Evolutionary conservation across 768 basidiomycete species (phyloP), one percentile per base, ranked within the genome.

Genomic region (Lentinula detonsa): DNA sequence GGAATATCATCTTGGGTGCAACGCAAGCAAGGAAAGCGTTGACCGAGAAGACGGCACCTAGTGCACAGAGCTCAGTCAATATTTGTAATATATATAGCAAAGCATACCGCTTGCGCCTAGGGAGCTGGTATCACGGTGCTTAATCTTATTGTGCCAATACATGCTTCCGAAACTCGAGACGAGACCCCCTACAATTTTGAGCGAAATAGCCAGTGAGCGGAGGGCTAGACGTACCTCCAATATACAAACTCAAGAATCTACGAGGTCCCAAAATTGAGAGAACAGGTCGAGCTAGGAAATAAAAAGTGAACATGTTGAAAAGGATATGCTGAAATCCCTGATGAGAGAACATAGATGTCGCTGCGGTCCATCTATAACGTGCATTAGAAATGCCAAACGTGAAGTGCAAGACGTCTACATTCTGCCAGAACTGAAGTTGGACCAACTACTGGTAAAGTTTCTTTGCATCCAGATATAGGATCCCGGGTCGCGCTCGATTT

Each of bases 291-390:
- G 86, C 88, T 81, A 92, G 84, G 74, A 89, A 93, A 72, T 79
- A 91, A 72, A 84, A 90, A 0, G 87, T 85, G 67, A 91, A 80
- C n/a, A 83, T 84, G 67, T 93, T 93, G 70, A 91, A 78, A n/a
- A 90, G 64, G 3, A 89, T 80, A 67, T 93, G 91, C 0, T 69
- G 63, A n/a, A 78, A 42, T 33, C 80, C 76, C 64, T 78, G 71
- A 66, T 93, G 90, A 4, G 90, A 90, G 75, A 94, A 93, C 62
- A 77, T 79, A 16, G 82, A 75, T 0, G 91, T 89, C 9, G 91
- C 64, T 28, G 85, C 74, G 0, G 89, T 91, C 89, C 90, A 93
- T 68, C 91, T 93, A 58, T n/a, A 55, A 50, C 39, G 51, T 8
- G 33, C 48, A 52, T 21, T 40, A 59, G 62, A 67, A 62, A 59